These are phyloP conservation scores for Vitis hybrid DNA, from an alignment of 177 flowering plant genomes.

Conservation along the genomic window DNA sequence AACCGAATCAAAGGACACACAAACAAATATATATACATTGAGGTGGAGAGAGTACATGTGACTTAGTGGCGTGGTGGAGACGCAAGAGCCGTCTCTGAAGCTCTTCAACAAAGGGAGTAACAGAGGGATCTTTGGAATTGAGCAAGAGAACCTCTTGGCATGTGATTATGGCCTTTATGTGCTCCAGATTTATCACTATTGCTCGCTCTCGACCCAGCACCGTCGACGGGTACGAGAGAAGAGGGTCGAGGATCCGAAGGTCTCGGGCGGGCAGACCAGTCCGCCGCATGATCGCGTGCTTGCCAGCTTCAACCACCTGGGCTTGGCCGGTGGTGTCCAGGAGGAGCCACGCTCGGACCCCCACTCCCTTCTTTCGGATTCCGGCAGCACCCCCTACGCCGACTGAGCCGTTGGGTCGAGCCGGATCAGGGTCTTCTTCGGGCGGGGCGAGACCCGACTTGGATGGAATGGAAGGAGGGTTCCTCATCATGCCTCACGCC, in stretches of 20 bases:
- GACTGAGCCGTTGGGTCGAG: slow-evolving; percentile 1
- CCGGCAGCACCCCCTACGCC: slow-evolving; percentile 13
- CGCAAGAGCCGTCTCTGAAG: slow-evolving; percentile 59
- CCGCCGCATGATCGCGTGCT: slow-evolving; percentile 87
- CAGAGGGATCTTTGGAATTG: slow-evolving; percentile 75
- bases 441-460: slow-evolving; percentile 16
- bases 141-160: slow-evolving; percentile 78
- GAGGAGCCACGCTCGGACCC: slow-evolving; percentile 68
- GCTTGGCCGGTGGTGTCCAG: slow-evolving; percentile 70
- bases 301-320: slow-evolving; percentile 77
- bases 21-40: background rate
- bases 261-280: slow-evolving; percentile 95
- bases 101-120: slow-evolving; percentile 76
- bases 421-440: slow-evolving; percentile 31
- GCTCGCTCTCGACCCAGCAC: slow-evolving; percentile 81
- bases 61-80: slow-evolving; percentile 52
- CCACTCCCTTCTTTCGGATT: slow-evolving; percentile 60
- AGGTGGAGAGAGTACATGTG: slow-evolving; percentile 33
- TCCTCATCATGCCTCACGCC: slow-evolving; percentile 15
- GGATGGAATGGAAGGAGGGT: slow-evolving; percentile 9
- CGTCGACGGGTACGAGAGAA: slow-evolving; percentile 85
- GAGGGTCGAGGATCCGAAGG: slow-evolving; percentile 85
- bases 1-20: background rate
- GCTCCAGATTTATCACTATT: slow-evolving; percentile 94
- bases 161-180: slow-evolving; percentile 92